Evolutionary conservation across 1,284 basidiomycete species (phyloP), one percentile per base, ranked within the genome.

Genomic region (Irpex lacteus): DNA sequence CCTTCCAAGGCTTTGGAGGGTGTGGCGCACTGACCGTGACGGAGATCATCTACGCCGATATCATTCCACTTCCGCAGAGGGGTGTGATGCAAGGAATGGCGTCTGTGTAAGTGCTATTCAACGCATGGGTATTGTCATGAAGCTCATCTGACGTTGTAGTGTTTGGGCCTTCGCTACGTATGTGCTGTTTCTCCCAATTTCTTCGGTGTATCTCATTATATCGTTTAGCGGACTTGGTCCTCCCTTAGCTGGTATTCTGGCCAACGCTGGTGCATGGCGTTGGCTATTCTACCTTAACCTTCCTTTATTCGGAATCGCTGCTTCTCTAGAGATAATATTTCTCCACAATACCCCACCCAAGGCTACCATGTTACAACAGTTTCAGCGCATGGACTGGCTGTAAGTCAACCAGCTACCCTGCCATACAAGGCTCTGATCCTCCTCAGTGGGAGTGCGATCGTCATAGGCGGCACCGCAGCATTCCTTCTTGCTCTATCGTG

Each of bases 281-380:
- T 60, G 63, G 60, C 44, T 60, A 15, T 64, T 64, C 50, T 64
- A 81, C 65, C 67, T 84, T 64, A 83, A 84, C 70, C 69, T 84
- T 4, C 80, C 80, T 1, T 59, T 82, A 2, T 75, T 73, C n/a
- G 78, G 67, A 2, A 52, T 80, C 8, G 75, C 79, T 0, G 70
- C 77, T 26, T 61, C 68, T 4, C 69, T 83, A 15, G 75, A 82
- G 15, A 44, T 63, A 19, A 57, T 72, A 7, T 56, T 56, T 56
- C 54, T 56, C 8, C 54, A 15, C 26, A 56, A 56, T 15, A 59
- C 32, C 4, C 52, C 56, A n/a, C 61, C 61, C 4, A 26, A 37
- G 4, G 57, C 56, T 6, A 40, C 62, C 3, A 11, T 63, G 6
- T n/a, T 32, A 4, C 56, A 59, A 11, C 59, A 63, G 18, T 5